phyloP scores from a whole-genome alignment of 2,329 filamentous ascomycete species.

The Neofusicoccum laricinum region DNA sequence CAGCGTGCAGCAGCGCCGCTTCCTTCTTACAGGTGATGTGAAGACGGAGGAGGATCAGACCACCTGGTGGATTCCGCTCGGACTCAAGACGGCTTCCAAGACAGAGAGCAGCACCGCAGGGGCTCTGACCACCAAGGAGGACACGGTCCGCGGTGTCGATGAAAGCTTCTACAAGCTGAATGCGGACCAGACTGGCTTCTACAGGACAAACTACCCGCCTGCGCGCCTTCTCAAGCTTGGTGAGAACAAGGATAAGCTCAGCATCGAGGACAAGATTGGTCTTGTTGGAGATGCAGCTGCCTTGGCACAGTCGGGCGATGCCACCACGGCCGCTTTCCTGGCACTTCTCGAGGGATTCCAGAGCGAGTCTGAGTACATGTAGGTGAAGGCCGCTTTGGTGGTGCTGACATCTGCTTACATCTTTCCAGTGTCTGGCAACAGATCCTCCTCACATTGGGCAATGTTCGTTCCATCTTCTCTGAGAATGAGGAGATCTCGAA shows the following conservation, averaged over 20 bases:
- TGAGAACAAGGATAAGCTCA: conserved; percentile 70
- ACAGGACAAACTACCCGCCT: conserved; percentile 91
- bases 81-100: conserved; percentile 69
- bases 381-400: conserved; percentile 23
- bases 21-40: conserved; percentile 87
- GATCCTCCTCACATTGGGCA: conserved; percentile 71
- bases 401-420: conserved; percentile 10
- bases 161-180: conserved; percentile 92
- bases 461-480: conserved; percentile 80
- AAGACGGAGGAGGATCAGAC: conserved; percentile 88
- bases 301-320: conserved; percentile 81
- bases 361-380: conserved; percentile 76
- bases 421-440: conserved; percentile 73
- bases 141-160: conserved; percentile 71
- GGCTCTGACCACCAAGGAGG: conserved; percentile 72
- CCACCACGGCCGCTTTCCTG: conserved; percentile 76
- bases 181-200: conserved; percentile 82
- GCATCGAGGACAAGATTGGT: conserved; percentile 86
- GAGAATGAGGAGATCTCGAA: conserved; percentile 69
- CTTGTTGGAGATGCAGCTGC: conserved; percentile 87
- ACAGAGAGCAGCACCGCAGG: conserved; percentile 60
- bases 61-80: conserved; percentile 92
- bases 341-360: conserved; percentile 83
- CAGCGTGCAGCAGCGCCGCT: conserved; percentile 78
- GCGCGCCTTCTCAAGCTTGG: conserved; percentile 77